Evolutionary conservation across 768 basidiomycete species (phyloP).

Genomic region (Albatrellus ellisii): DNA sequence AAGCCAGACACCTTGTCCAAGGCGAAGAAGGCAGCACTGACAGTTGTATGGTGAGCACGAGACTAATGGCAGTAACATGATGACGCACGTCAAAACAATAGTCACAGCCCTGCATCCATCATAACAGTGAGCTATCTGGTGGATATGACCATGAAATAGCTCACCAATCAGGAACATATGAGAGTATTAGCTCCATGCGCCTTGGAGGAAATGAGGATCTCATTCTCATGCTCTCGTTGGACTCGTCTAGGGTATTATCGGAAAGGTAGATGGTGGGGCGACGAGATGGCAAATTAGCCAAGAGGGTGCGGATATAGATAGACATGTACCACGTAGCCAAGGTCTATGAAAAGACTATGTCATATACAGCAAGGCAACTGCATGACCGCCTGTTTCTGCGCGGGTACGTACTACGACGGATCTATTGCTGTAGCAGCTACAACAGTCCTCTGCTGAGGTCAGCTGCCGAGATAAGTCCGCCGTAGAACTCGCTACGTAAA

Average conservation of each 20-base stretch:
- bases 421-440: too few relatives aligned
- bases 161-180: slow-evolving; percentile 72
- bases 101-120: slow-evolving; percentile 44
- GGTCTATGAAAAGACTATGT: too few relatives aligned
- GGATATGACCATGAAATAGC: slow-evolving; percentile 13
- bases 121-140: neutral
- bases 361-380: too few relatives aligned
- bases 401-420: too few relatives aligned
- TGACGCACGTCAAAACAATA: slow-evolving; percentile 47
- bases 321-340: too few relatives aligned
- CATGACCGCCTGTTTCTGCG: too few relatives aligned
- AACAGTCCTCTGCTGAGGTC: too few relatives aligned
- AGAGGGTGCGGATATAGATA: neutral
- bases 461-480: too few relatives aligned
- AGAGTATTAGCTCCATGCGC: slow-evolving; percentile 30
- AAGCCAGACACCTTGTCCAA: slow-evolving; percentile 60
- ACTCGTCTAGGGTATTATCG: too few relatives aligned
- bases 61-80: neutral
- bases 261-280: neutral
- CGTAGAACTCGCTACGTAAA: too few relatives aligned
- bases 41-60: neutral
- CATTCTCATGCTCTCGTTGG: too few relatives aligned
- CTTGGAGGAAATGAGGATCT: too few relatives aligned
- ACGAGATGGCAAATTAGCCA: neutral
- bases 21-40: slow-evolving; percentile 47